These are phyloP conservation scores for Pisolithus sp. DNA, from an alignment of 768 basidiomycete genomes.

Conservation along the genomic window DNA sequence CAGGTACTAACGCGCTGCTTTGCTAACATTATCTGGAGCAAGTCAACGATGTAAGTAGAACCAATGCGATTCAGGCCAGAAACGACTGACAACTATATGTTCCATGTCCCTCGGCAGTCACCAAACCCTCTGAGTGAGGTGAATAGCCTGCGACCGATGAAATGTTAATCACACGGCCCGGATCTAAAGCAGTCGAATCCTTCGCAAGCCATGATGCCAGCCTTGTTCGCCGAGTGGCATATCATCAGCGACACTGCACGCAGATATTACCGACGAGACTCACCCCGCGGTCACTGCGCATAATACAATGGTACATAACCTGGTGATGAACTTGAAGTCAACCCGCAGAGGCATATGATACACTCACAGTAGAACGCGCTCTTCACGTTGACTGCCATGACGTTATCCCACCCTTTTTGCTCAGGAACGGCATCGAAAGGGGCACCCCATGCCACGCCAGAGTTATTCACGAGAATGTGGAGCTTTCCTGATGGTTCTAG, in stretches of 20 bases:
- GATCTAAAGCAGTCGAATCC: constrained; percentile 54
- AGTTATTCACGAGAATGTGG: constrained; percentile 81
- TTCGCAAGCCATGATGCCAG: constrained; percentile 53
- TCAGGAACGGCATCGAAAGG: constrained; percentile 67
- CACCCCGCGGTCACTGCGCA: constrained; percentile 40
- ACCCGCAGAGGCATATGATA: too few relatives aligned
- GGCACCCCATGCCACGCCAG: constrained; percentile 75
- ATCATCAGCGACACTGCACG: background rate
- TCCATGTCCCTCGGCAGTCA: constrained; percentile 54
- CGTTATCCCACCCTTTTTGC: constrained; percentile 79
- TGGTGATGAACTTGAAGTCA: background rate
- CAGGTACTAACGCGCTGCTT: constrained; percentile 56
- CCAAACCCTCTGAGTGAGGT: constrained; percentile 39
- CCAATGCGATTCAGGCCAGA: background rate
- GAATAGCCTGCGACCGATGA: constrained; percentile 62
- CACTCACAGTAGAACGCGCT: constrained; percentile 71
- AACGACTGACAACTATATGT: constrained; percentile 69
- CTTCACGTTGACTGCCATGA: constrained; percentile 82
- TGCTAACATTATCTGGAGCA: constrained; percentile 69
- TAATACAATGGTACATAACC: background rate
- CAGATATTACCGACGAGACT: constrained; percentile 2
- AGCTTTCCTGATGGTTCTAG: constrained; percentile 55
- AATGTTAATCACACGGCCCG: constrained; percentile 76
- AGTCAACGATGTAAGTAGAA: background rate
- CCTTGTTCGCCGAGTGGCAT: constrained; percentile 1